These are phyloP conservation scores for Didymella lethalis DNA, from an alignment of 2,329 filamentous ascomycete species.

Conservation along the genomic window DNA sequence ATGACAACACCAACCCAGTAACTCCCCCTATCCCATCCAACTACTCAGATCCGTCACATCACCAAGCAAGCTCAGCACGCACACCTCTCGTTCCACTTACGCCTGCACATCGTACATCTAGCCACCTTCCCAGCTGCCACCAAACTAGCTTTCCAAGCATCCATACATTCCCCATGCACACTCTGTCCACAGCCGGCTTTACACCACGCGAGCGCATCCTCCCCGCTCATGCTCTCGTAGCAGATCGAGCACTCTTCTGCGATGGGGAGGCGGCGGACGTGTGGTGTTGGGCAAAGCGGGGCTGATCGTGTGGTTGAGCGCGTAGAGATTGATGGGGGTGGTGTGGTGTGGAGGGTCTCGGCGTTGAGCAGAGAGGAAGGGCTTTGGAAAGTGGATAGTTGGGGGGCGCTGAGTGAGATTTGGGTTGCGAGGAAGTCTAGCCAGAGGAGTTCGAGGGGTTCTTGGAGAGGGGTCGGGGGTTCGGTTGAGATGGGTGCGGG, in stretches of 20 bases:
- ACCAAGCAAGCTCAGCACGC: slow-evolving; percentile 2
- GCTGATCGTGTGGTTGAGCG: not conserved
- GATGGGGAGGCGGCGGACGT: slow-evolving; percentile 29
- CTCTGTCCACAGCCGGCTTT: slow-evolving; percentile 27
- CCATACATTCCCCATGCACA: slow-evolving; percentile 26
- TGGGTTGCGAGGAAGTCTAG: not conserved
- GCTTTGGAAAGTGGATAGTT: not conserved
- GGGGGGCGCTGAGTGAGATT: not conserved
- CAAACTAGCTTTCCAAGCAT: slow-evolving; percentile 19
- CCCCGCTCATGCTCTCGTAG: slow-evolving; percentile 14
- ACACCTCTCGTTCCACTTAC: slow-evolving; percentile 15
- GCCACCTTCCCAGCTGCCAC: not conserved
- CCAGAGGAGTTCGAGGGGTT: not conserved
- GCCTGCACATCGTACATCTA: slow-evolving; percentile 19
- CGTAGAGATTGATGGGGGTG: no score
- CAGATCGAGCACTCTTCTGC: slow-evolving; percentile 34
- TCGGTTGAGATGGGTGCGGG: not conserved
- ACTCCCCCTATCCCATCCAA: no score
- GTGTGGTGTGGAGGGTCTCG: not conserved
- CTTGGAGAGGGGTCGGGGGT: not conserved
- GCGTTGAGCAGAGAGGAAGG: not conserved
- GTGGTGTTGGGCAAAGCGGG: slow-evolving; percentile 12
- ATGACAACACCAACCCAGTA: no score
- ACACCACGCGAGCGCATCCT: slow-evolving; percentile 27
- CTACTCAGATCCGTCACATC: no score